Evolutionary conservation across 2,329 filamentous ascomycete genomes (phyloP), one percentile per base, ranked within the genome.

Genomic region (Plectosphaerella cucumerina): DNA sequence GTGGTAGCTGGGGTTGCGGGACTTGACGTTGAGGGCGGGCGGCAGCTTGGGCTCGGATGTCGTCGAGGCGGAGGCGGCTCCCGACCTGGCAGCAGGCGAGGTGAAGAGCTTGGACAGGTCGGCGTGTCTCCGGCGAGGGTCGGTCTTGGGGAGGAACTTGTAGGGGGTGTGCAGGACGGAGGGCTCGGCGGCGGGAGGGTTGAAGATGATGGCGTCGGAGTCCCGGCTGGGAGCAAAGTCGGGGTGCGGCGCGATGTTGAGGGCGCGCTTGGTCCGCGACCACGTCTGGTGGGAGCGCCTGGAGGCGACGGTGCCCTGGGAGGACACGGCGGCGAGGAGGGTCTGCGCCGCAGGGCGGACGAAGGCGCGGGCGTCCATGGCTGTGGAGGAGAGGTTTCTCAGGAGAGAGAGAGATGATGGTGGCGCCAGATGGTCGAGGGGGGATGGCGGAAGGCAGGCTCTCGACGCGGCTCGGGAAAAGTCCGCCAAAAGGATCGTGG

Each of bases 131-230:
- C 79, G 76, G 44, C 80, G 76, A 15, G 79, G 77, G 61, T 84
- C 81, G 57, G 62, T 66, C 47, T 72, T 74, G 49, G 83, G 83
- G 26, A 86, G 76, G 68, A 86, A 86, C 63, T 83, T 79, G 69
- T 84, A 78, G 51, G 83, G 83, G n/a, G 83, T 86, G 69, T 86
- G 78, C 60, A 74, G 75, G 51, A 84, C 81, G n/a, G 80, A 68
- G 12, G 73, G 66, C 33, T 68, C 69, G 43, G 73, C 69, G 31
- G 73, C 67, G 41, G 74, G 74, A 41, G 74, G 74, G 65, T 77
- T 77, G 68, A 74, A 75, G 58, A 77, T 67, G 59, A 77, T 71
- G 52, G 70, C 66, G 59, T 73, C 64, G 57, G 68, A 62, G 57
- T 59, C 59, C 41, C 65, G 57, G 51, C 66, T 64, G 34, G 64